Evolutionary conservation across 768 basidiomycete genomes (phyloP).

Genomic region (Rhodotorula paludigena): DNA sequence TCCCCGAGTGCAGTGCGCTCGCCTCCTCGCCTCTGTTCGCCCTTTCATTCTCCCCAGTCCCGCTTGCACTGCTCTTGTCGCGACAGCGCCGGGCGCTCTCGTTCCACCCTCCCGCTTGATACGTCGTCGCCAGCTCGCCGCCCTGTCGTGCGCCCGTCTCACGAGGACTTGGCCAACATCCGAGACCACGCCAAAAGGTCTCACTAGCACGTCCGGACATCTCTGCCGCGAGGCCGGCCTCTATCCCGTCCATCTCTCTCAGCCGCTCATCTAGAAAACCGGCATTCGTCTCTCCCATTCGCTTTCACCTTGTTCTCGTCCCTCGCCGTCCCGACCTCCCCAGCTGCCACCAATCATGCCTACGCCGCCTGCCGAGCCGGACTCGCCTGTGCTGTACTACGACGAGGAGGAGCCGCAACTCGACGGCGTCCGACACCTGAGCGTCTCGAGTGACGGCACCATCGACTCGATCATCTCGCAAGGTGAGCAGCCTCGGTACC

Average conservation of each 20-base stretch:
- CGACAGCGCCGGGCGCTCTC: too few species aligned
- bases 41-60: too few species aligned
- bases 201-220: too few species aligned
- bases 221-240: too few species aligned
- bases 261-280: background rate
- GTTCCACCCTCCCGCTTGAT: too few species aligned
- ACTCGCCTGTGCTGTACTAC: conserved; percentile 18
- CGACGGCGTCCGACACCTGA: conserved; percentile 27
- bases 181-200: too few species aligned
- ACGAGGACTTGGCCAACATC: too few species aligned
- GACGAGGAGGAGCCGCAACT: conserved; percentile 25
- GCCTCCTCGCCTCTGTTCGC: background rate
- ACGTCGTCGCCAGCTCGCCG: too few species aligned
- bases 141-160: too few species aligned
- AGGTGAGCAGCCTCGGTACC: background rate
- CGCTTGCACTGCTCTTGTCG: too few species aligned
- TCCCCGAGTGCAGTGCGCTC: background rate
- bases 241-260: background rate
- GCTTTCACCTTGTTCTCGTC: too few species aligned
- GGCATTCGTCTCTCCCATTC: too few species aligned
- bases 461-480: conserved; percentile 28
- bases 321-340: background rate
- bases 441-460: conserved; percentile 34
- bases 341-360: background rate
- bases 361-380: conserved; percentile 10